phyloP scores from a whole-genome alignment of 208 protist genomes.

The Leishmania gerbilli region DNA sequence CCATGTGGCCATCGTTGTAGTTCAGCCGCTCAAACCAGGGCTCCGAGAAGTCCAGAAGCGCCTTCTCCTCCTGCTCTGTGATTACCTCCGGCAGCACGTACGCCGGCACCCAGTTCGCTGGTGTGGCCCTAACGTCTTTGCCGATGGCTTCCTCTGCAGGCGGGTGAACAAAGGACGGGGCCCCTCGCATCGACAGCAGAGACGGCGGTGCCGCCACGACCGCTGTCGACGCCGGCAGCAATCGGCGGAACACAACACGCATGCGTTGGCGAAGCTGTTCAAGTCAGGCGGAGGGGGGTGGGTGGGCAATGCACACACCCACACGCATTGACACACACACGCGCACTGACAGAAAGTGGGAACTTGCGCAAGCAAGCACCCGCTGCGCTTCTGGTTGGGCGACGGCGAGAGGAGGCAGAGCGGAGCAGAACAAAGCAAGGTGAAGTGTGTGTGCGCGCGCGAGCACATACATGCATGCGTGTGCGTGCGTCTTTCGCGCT shows the following conservation, averaged over 20 bases:
- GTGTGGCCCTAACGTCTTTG: constrained; percentile 62
- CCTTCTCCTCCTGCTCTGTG: constrained; percentile 58
- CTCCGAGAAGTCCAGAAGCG: constrained; percentile 53
- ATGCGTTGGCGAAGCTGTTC: not conserved
- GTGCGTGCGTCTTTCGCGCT: not conserved
- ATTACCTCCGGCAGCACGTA: constrained; percentile 82
- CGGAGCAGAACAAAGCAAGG: not conserved
- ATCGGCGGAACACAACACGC: constrained; percentile 3
- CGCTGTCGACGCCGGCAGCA: not conserved
- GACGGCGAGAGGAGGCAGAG: not conserved
- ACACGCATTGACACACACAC: not conserved
- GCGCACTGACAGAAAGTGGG: not conserved
- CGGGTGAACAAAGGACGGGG: constrained; percentile 75
- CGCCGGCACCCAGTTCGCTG: constrained; percentile 65
- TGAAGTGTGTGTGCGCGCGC: not conserved
- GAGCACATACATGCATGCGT: not conserved
- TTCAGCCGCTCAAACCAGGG: constrained; percentile 81
- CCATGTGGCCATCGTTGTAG: constrained; percentile 74
- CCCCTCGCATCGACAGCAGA: constrained; percentile 70
- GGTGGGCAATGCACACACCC: not conserved
- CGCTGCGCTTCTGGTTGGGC: not conserved
- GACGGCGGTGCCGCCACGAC: constrained; percentile 7
- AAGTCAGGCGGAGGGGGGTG: not conserved
- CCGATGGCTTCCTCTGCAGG: constrained; percentile 66
- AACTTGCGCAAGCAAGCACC: not conserved